Evolutionary conservation across 2,329 filamentous ascomycete genomes (phyloP).

Genomic region (Pestalotiopsis sp.): DNA sequence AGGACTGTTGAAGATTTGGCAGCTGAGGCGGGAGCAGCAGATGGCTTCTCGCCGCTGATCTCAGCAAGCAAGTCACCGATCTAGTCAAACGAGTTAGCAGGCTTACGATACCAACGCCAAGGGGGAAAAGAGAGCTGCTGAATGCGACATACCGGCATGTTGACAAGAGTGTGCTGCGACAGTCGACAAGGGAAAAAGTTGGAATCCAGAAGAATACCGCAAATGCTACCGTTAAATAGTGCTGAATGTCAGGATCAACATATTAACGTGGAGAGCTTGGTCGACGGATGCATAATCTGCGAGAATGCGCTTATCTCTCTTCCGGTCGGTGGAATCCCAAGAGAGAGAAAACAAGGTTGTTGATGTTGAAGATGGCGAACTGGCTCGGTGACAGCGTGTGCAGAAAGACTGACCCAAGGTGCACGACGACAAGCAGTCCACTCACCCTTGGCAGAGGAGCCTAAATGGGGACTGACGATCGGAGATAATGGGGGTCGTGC

Average conservation of each 20-base stretch:
- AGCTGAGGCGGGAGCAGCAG: slow-evolving; percentile 31
- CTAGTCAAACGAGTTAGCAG: slow-evolving; percentile 29
- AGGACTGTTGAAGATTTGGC: slow-evolving; percentile 32
- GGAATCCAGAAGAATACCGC: not conserved
- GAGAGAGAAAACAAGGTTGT: not conserved
- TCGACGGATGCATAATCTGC: slow-evolving; percentile 8
- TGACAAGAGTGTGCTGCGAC: slow-evolving; percentile 22
- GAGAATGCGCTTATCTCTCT: not conserved
- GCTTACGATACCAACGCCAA: slow-evolving; percentile 16
- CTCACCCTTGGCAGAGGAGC: not conserved
- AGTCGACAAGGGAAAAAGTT: slow-evolving; percentile 14
- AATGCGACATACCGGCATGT: slow-evolving; percentile 16
- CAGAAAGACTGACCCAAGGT: not conserved
- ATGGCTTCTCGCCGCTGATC: slow-evolving; percentile 58
- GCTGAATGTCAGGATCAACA: slow-evolving; percentile 5
- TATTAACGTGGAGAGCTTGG: not conserved
- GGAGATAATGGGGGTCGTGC: not conserved
- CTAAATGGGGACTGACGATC: slow-evolving; percentile 1
- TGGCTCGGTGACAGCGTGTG: not conserved
- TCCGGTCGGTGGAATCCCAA: not conserved
- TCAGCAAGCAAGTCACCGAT: slow-evolving; percentile 63
- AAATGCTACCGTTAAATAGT: slow-evolving; percentile 5
- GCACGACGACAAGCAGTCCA: not conserved
- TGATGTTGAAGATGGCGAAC: not conserved
- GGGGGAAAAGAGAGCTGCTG: slow-evolving; percentile 2